A percentile compares a stretch with the other conserved stretches of the same genome.
Conservation (phyloP, 2,329 filamentous ascomycete genomes). For the Penicillium frequentans region DNA sequence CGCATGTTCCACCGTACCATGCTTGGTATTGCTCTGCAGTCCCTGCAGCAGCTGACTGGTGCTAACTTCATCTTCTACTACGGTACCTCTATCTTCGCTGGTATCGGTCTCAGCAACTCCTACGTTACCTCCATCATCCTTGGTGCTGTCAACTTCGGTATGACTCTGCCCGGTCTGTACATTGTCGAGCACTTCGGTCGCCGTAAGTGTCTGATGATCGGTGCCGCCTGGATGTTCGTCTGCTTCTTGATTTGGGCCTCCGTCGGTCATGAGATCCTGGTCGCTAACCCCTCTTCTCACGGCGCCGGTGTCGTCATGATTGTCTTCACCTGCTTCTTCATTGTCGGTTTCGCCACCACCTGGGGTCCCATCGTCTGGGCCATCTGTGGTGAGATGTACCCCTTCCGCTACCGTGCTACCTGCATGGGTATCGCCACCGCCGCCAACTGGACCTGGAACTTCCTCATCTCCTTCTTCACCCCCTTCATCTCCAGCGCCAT, state of each 20-base stretch:
- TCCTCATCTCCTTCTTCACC: constrained; percentile 75
- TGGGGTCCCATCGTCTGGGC: constrained; percentile 64
- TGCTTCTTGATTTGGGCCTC: constrained; percentile 63
- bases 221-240: constrained; percentile 67
- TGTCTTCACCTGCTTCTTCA: constrained; percentile 72
- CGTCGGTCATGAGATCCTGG: constrained; percentile 52
- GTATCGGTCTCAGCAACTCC: constrained; percentile 65
- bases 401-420: constrained; percentile 62
- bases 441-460: constrained; percentile 78
- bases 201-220: constrained; percentile 65
- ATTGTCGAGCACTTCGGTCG: constrained; percentile 70
- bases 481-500: constrained; percentile 74
- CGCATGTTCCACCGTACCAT: constrained; percentile 49
- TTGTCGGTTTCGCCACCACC: constrained; percentile 68
- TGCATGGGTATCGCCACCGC: constrained; percentile 75
- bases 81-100: constrained; percentile 62
- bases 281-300: constrained; percentile 42
- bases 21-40: constrained; percentile 48
- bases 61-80: constrained; percentile 56
- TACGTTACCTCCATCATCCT: constrained; percentile 69
- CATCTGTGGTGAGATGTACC: constrained; percentile 48
- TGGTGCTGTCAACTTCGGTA: constrained; percentile 66
- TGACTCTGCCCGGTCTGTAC: constrained; percentile 67
- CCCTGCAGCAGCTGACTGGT: constrained; percentile 50
- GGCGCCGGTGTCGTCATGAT: constrained; percentile 67